Evolutionary conservation across 2,329 filamentous ascomycete genomes (phyloP).

Genomic region (Talaromyces verruculosus): DNA sequence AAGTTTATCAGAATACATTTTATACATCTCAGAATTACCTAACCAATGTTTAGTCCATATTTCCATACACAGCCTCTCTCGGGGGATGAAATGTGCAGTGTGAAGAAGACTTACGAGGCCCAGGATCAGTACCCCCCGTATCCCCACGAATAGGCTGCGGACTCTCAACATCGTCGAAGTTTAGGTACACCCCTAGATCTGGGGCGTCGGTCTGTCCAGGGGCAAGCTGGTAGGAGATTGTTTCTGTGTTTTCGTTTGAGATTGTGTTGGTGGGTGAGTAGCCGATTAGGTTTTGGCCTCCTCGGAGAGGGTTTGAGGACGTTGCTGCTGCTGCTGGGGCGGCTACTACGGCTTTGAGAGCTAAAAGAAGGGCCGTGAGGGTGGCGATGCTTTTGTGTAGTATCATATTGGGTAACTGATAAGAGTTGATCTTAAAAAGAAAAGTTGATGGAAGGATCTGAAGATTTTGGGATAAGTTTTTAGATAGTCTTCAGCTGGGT

Average conservation of each 20-base stretch:
- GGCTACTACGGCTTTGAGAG: slow-evolving; percentile 25
- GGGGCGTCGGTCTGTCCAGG: slow-evolving; percentile 53
- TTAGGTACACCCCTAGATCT: slow-evolving; percentile 54
- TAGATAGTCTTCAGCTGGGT: not conserved
- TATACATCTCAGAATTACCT: slow-evolving; percentile 53
- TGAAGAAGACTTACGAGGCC: slow-evolving; percentile 41
- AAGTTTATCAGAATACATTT: slow-evolving; percentile 55
- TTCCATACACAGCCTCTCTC: not conserved
- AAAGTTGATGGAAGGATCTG: not conserved
- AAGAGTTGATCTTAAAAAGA: not conserved
- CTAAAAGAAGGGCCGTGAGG: not conserved
- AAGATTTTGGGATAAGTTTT: not conserved
- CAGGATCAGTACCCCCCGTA: slow-evolving; percentile 53
- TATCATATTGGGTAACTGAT: not conserved
- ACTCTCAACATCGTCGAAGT: slow-evolving; percentile 53
- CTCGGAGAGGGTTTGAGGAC: slow-evolving; percentile 30
- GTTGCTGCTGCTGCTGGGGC: slow-evolving; percentile 25
- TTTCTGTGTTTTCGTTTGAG: slow-evolving; percentile 38
- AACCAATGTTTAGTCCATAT: not conserved
- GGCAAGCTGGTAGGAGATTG: slow-evolving; percentile 46
- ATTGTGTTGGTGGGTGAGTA: slow-evolving; percentile 41
- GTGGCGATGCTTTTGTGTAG: not conserved
- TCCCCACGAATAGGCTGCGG: slow-evolving; percentile 59
- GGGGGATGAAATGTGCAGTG: not conserved
- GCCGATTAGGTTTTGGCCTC: slow-evolving; percentile 37